Evolutionary conservation across 176 grass and related monocot genomes (phyloP).

Genomic region (Avena eriantha): DNA sequence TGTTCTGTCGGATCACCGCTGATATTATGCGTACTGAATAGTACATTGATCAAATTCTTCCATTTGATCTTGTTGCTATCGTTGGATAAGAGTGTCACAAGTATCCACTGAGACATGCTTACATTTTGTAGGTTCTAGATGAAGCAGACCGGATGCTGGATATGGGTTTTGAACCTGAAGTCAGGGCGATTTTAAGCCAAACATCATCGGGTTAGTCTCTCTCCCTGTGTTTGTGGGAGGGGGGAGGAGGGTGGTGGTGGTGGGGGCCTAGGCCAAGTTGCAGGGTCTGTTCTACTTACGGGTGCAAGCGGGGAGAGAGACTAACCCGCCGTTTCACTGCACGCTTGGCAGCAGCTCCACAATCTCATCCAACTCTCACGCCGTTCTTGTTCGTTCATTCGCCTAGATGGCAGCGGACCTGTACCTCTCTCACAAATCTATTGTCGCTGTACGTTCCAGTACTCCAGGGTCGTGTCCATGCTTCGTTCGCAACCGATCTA

Average conservation of each 20-base stretch:
- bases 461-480: background rate
- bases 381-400: background rate
- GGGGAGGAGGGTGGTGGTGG: background rate
- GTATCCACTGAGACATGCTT: conserved; percentile 19
- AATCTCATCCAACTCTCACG: background rate
- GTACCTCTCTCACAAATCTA: background rate
- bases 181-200: conserved; percentile 93
- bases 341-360: background rate
- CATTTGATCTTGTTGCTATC: conserved; percentile 21
- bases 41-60: conserved; percentile 30
- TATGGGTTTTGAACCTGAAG: conserved; percentile 99
- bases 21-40: conserved; percentile 19
- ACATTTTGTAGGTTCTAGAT: conserved; percentile 82
- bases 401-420: background rate
- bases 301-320: background rate
- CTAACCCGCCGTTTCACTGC: background rate
- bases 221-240: background rate
- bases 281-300: background rate
- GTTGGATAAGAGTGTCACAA: background rate
- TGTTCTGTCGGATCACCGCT: background rate
- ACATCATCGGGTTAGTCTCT: conserved; percentile 74
- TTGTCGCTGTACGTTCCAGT: background rate
- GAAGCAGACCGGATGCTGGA: conserved; percentile 99
- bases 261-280: background rate
- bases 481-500: background rate